Percentiles rank a stretch among this genome's conserved stretches.
phyloP scores from a whole-genome alignment of 176 grass and related monocot species.

The Sorghum bicolor region DNA sequence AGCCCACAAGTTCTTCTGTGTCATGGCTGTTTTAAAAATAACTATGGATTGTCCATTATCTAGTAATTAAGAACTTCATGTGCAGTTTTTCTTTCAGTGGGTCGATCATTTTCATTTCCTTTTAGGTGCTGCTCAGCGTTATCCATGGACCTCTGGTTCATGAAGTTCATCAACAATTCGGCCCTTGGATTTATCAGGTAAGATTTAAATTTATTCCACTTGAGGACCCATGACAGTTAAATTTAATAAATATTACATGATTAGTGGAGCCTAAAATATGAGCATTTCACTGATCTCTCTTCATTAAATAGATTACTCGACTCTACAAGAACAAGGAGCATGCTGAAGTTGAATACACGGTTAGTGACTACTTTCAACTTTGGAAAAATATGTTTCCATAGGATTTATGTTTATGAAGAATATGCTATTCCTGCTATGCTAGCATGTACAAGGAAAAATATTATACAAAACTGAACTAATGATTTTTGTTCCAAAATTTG shows the following conservation, averaged over 20 bases:
- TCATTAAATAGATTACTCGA: conserved; percentile 65
- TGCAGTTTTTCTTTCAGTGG: not conserved
- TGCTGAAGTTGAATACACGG: conserved; percentile 94
- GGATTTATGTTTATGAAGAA: not conserved
- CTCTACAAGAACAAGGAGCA: conserved; percentile 87
- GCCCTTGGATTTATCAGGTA: conserved; percentile 91
- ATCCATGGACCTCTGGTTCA: conserved; percentile 65
- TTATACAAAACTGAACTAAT: not conserved
- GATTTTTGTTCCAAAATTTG: conserved; percentile 6
- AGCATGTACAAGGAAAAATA: not conserved
- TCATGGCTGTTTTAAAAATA: not conserved
- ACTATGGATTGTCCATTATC: not conserved
- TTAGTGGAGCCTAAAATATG: not conserved
- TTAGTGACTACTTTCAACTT: conserved; percentile 32
- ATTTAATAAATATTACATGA: not conserved
- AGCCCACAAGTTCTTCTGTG: not conserved
- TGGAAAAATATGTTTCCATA: not conserved
- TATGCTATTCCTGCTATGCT: not conserved
- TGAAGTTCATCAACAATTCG: conserved; percentile 85
- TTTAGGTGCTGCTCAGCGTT: conserved; percentile 60
- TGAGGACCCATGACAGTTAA: not conserved
- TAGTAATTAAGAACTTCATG: no score
- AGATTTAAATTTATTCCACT: conserved; percentile 2
- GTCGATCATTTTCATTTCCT: not conserved
- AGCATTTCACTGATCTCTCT: not conserved